phyloP scores from a whole-genome alignment of 75 land plant species.

The Sequoiadendron giganteum region DNA sequence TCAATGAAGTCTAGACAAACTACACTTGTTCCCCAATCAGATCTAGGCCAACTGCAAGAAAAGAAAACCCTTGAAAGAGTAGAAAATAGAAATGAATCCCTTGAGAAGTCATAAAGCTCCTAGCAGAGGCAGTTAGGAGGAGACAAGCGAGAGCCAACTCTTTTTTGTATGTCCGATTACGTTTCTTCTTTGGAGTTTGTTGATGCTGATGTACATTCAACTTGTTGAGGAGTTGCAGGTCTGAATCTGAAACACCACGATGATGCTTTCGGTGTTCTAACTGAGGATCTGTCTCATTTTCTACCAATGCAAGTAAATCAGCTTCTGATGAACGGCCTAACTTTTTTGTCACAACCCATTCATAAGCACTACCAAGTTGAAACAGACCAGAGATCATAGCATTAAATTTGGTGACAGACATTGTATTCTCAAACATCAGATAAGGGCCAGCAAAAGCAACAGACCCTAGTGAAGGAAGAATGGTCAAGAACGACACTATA shows the following conservation, averaged over 20 bases:
- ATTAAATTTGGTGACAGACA: slow-evolving; percentile 93
- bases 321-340: slow-evolving; percentile 80
- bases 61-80: slow-evolving; percentile 83
- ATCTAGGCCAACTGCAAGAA: slow-evolving; percentile 68
- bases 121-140: slow-evolving; percentile 69
- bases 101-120: slow-evolving; percentile 79
- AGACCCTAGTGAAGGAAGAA: slow-evolving; percentile 76
- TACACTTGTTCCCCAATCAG: slow-evolving; percentile 63
- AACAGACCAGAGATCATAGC: slow-evolving; percentile 92
- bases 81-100: slow-evolving; percentile 93
- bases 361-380: slow-evolving; percentile 79
- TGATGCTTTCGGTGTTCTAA: slow-evolving; percentile 16
- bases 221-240: slow-evolving; percentile 32
- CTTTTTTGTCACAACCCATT: slow-evolving; percentile 96
- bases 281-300: slow-evolving; percentile 28
- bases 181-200: slow-evolving; percentile 43
- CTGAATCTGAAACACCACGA: slow-evolving; percentile 49
- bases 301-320: slow-evolving; percentile 48
- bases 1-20: slow-evolving; percentile 71
- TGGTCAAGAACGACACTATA: slow-evolving; percentile 73
- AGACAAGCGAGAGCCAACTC: slow-evolving; percentile 76
- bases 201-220: slow-evolving; percentile 9
- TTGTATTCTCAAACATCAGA: slow-evolving; percentile 87
- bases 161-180: slow-evolving; percentile 69
- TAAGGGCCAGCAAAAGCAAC: slow-evolving; percentile 82